phyloP scores from a whole-genome alignment of 208 protist species.

The Tritrichomonas foetus region DNA sequence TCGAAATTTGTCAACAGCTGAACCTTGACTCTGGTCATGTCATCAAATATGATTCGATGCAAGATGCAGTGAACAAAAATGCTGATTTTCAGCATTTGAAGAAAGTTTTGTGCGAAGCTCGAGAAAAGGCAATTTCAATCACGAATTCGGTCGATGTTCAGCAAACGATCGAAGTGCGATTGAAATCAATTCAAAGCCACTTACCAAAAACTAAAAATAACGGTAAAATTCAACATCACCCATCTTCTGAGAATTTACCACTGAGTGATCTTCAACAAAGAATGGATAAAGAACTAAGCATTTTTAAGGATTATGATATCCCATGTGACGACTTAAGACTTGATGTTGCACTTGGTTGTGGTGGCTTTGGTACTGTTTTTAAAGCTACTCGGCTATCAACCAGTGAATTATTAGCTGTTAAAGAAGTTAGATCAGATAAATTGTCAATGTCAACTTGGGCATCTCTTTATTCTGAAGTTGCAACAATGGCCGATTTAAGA shows the following conservation, averaged over 20 bases:
- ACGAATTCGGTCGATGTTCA: neutral
- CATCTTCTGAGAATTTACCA: neutral
- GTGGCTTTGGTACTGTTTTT: constrained; percentile 25
- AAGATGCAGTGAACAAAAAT: constrained; percentile 21
- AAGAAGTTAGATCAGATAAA: constrained; percentile 36
- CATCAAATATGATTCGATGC: neutral
- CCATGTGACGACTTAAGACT: neutral
- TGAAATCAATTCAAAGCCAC: neutral
- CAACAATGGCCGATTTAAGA: neutral
- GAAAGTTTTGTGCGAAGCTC: neutral
- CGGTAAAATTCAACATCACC: neutral
- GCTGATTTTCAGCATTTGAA: neutral
- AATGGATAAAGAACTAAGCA: neutral
- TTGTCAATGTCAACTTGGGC: neutral
- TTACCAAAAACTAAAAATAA: neutral
- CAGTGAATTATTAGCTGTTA: neutral
- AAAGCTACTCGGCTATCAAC: neutral
- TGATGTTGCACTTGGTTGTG: neutral
- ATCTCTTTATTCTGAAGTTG: constrained; percentile 35
- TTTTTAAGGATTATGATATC: neutral
- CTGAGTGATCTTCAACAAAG: neutral
- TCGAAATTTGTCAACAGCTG: neutral
- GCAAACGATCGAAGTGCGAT: neutral
- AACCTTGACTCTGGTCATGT: neutral
- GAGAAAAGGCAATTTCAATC: neutral